Base-by-base conservation (phyloP, 2,329 filamentous ascomycete genomes). In the Pseudopithomyces chartarum region DNA sequence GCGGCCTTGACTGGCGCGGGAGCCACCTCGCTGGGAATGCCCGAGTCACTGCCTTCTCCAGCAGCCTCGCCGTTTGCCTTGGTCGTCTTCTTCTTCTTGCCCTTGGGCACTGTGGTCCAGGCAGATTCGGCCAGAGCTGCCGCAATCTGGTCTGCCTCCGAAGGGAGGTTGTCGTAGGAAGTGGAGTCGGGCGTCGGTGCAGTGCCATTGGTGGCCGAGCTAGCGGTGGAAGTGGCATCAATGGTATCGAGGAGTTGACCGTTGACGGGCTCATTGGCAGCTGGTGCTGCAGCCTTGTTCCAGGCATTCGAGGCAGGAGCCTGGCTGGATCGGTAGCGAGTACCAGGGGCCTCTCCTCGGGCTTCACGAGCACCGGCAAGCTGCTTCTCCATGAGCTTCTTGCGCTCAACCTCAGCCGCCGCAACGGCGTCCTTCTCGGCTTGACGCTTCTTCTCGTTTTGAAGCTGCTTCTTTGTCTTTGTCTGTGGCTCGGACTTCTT, bases 391-490 rank as follows among this genome's bases (percentile, higher is more conserved):
- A 91, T 82, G 58, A 90, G 82, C 36, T 81, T 80, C 79, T 91
- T 90, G 70, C 93, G 89, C 69, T 90, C 84, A 71, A 87, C 85
- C 79, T 97, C 93, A 0, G 89, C 86, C 66, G 90, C 89, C 71
- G 93, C 89, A 29, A 90, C 87, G 55, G 85, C 83, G 29, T 83
- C 81, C 82, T 91, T 95, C 69, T 87, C 87, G 56, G 87, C 89
- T 78, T 97, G 92, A 36, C 85, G 87, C 86, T 97, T 97, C 81
- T 90, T 87, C 65, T 89, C 86, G 80, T 97, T 95, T 81, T 97
- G 93, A 58, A 92, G 88, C 81, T 96, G 91, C 83, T 97, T 97
- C 89, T 97, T 97, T 19, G 89, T 90, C 82, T 97, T 90, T 17
- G 84, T 85, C 47, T 85, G 58, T 20, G 63, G 59, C 51, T 75